These are phyloP conservation scores for Fusarium sp. DNA, from an alignment of 2,329 filamentous ascomycete genomes.

Conservation along the genomic window DNA sequence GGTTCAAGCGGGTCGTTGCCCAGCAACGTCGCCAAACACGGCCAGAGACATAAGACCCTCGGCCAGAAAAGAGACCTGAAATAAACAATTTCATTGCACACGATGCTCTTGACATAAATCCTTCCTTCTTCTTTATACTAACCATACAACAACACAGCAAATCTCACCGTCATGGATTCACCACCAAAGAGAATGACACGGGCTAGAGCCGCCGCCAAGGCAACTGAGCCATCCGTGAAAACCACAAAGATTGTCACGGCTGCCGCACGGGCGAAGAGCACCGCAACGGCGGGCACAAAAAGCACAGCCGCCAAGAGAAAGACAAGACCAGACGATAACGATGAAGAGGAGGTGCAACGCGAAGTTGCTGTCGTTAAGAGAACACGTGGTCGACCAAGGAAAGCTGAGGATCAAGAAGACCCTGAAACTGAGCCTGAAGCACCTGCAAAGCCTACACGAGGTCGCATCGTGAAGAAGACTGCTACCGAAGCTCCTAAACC, in stretches of 20 bases:
- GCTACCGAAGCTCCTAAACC: slow-evolving; percentile 26
- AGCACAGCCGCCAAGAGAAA: slow-evolving; percentile 61
- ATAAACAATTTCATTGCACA: slow-evolving; percentile 44
- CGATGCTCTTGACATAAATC: slow-evolving; percentile 44
- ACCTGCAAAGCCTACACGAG: slow-evolving; percentile 48
- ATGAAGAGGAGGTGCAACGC: slow-evolving; percentile 58
- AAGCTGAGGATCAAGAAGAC: slow-evolving; percentile 49
- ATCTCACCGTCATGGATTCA: slow-evolving; percentile 62
- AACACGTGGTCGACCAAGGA: slow-evolving; percentile 59
- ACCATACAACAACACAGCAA: slow-evolving; percentile 37
- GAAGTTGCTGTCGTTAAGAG: slow-evolving; percentile 53
- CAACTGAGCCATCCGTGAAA: slow-evolving; percentile 54
- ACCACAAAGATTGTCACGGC: slow-evolving; percentile 62
- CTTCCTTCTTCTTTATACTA: slow-evolving; percentile 44
- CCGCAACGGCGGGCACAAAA: slow-evolving; percentile 50
- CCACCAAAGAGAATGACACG: slow-evolving; percentile 72
- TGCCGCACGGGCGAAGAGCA: slow-evolving; percentile 61
- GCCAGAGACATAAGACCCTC: slow-evolving; percentile 38
- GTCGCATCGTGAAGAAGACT: slow-evolving; percentile 47
- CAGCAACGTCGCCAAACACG: slow-evolving; percentile 48
- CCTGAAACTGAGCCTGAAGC: slow-evolving; percentile 36
- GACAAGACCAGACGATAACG: slow-evolving; percentile 64
- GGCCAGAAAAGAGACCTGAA: slow-evolving; percentile 15
- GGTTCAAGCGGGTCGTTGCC: slow-evolving; percentile 42
- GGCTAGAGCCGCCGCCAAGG: slow-evolving; percentile 59